Percentiles rank a stretch among this genome's conserved stretches.
phyloP scores from a whole-genome alignment of 371 early-diverging fungal genomes.

The Polyrhizophydium stewartii region DNA sequence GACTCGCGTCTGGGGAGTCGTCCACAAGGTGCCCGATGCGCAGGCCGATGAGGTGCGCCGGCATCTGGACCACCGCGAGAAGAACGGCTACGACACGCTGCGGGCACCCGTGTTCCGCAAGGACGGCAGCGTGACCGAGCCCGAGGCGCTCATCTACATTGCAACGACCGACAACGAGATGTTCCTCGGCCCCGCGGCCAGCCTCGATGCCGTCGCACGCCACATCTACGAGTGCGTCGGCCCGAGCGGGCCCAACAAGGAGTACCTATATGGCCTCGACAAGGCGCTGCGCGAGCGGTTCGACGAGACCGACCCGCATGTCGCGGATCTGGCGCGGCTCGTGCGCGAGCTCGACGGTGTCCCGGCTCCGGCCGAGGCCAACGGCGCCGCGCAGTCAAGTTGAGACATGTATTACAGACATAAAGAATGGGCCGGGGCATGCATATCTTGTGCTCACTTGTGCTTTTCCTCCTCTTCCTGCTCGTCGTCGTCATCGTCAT shows the following conservation, averaged over 20 bases:
- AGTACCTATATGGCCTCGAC: background rate
- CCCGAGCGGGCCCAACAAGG: slow-evolving; percentile 27
- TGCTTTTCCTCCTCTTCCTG: too few species aligned
- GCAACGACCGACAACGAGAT: slow-evolving; percentile 75
- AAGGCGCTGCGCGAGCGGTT: background rate
- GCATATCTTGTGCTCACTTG: too few species aligned
- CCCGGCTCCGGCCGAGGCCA: too few species aligned
- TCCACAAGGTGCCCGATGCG: slow-evolving; percentile 69
- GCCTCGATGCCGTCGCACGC: slow-evolving; percentile 59
- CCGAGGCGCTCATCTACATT: slow-evolving; percentile 74
- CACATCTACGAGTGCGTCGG: slow-evolving; percentile 69
- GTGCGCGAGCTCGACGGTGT: background rate
- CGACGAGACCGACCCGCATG: background rate
- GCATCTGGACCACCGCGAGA: slow-evolving; percentile 87
- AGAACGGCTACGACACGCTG: slow-evolving; percentile 39
- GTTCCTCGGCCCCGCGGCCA: slow-evolving; percentile 72
- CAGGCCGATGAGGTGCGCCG: slow-evolving; percentile 59
- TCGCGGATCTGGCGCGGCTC: background rate
- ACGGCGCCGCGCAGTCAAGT: too few species aligned
- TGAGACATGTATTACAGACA: too few species aligned
- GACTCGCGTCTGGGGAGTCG: slow-evolving; percentile 75
- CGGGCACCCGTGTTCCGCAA: slow-evolving; percentile 17
- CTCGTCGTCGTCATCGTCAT: too few species aligned
- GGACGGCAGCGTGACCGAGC: slow-evolving; percentile 26
- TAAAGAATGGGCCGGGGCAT: too few species aligned